phyloP scores from a whole-genome alignment of 257 asterid species.

The Echites panduratus region DNA sequence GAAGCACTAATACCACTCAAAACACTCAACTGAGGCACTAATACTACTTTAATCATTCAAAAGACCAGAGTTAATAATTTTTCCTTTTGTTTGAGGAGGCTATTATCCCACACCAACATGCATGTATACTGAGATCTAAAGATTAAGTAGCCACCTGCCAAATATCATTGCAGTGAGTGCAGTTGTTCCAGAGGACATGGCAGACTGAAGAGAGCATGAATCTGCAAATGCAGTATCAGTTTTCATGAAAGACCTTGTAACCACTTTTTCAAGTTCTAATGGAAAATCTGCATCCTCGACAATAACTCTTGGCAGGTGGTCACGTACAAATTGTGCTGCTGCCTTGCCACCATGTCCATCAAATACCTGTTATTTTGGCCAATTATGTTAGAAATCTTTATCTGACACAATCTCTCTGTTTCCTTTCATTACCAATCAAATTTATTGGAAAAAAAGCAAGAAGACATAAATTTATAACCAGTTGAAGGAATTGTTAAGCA shows the following conservation, averaged over 20 bases:
- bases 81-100: not conserved
- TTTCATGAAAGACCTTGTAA: conserved; percentile 66
- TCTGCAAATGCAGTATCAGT: conserved; percentile 68
- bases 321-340: conserved; percentile 87
- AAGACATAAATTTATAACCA: not conserved
- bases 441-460: not conserved
- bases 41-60: not conserved
- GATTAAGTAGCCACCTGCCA: conserved; percentile 48
- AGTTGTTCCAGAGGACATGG: conserved; percentile 84
- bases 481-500: not conserved
- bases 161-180: conserved; percentile 88
- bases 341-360: conserved; percentile 95
- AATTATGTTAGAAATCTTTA: conserved; percentile 15
- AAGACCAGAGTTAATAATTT: not conserved
- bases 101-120: not conserved
- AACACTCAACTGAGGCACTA: not conserved
- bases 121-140: not conserved
- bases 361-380: conserved; percentile 59
- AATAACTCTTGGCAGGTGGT: conserved; percentile 70
- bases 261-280: conserved; percentile 73
- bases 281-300: conserved; percentile 87
- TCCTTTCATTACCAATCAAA: not conserved
- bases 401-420: not conserved
- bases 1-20: not conserved
- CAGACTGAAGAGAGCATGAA: conserved; percentile 60